phyloP scores from a whole-genome alignment of 306 rosid genomes.

The Delonix regia region DNA sequence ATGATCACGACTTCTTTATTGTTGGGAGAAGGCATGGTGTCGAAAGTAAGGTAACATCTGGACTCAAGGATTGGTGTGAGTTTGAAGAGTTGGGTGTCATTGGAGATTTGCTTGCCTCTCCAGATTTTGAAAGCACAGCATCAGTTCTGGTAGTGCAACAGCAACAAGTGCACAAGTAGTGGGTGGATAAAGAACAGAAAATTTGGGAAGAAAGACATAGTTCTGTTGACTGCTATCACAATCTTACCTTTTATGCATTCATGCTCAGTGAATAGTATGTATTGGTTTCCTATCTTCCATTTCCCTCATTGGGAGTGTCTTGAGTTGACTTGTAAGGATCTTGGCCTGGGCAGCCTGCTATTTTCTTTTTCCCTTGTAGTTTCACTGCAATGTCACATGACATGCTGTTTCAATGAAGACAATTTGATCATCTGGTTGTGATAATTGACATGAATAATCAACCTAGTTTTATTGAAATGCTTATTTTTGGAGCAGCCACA shows the following conservation, averaged over 20 bases:
- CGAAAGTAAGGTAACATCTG: conserved; percentile 42
- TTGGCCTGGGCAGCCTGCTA: background rate
- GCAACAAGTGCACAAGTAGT: conserved; percentile 15
- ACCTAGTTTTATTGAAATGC: background rate
- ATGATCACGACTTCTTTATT: conserved; percentile 51
- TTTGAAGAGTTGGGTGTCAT: conserved; percentile 64
- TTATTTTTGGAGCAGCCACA: background rate
- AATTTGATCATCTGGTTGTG: background rate
- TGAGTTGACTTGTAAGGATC: background rate
- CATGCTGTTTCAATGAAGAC: background rate
- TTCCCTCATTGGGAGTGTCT: background rate
- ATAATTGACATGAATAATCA: background rate
- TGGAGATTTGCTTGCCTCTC: conserved; percentile 72
- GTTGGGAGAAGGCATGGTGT: conserved; percentile 59
- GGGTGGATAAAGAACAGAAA: background rate
- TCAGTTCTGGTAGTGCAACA: conserved; percentile 67
- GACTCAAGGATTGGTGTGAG: conserved; percentile 67
- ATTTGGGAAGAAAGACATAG: background rate
- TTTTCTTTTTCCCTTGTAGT: too few relatives aligned
- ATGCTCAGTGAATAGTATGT: background rate
- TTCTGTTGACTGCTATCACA: background rate
- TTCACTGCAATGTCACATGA: background rate
- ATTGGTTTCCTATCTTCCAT: background rate
- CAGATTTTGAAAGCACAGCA: conserved; percentile 46
- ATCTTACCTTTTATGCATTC: background rate